phyloP scores from a whole-genome alignment of 2,329 filamentous ascomycete species.

The Hawksworthiomyces lignivorus region DNA sequence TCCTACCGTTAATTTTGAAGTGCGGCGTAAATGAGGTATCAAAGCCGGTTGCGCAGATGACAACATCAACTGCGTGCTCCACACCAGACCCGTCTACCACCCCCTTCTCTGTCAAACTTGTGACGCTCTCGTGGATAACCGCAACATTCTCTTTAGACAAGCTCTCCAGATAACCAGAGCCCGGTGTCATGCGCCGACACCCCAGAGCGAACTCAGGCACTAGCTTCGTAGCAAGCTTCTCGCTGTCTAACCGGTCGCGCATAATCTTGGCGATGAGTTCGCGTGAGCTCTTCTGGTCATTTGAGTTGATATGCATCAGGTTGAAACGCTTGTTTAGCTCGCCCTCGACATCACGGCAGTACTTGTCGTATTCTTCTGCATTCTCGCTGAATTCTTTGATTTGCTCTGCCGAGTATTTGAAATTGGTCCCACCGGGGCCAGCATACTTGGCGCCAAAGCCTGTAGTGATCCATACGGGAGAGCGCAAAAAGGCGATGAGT shows the following conservation, averaged over 20 bases:
- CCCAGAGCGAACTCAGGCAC: slow-evolving; percentile 20
- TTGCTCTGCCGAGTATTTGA: slow-evolving; percentile 42
- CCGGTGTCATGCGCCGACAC: slow-evolving; percentile 33
- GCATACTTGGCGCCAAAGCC: slow-evolving; percentile 43
- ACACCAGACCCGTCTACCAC: slow-evolving; percentile 19
- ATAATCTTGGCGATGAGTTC: not conserved
- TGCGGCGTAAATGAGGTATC: slow-evolving; percentile 20
- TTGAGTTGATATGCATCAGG: slow-evolving; percentile 1
- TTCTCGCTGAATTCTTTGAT: slow-evolving; percentile 50
- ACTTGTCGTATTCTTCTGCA: slow-evolving; percentile 7
- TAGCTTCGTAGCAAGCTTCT: not conserved
- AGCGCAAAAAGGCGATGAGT: slow-evolving; percentile 10
- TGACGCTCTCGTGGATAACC: slow-evolving; percentile 30
- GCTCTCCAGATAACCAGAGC: slow-evolving; percentile 32
- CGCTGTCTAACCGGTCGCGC: not conserved
- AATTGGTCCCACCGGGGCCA: slow-evolving; percentile 8
- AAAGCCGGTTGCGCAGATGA: slow-evolving; percentile 31
- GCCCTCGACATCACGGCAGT: slow-evolving; percentile 9
- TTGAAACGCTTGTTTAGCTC: slow-evolving; percentile 12
- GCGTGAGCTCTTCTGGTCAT: slow-evolving; percentile 1
- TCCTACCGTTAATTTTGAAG: slow-evolving; percentile 20
- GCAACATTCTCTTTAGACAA: slow-evolving; percentile 35
- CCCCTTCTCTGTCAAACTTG: slow-evolving; percentile 26
- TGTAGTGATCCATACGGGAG: slow-evolving; percentile 49
- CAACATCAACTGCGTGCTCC: slow-evolving; percentile 18